phyloP scores from a whole-genome alignment of 2,329 filamentous ascomycete species.

The Fusarium miscanthi region DNA sequence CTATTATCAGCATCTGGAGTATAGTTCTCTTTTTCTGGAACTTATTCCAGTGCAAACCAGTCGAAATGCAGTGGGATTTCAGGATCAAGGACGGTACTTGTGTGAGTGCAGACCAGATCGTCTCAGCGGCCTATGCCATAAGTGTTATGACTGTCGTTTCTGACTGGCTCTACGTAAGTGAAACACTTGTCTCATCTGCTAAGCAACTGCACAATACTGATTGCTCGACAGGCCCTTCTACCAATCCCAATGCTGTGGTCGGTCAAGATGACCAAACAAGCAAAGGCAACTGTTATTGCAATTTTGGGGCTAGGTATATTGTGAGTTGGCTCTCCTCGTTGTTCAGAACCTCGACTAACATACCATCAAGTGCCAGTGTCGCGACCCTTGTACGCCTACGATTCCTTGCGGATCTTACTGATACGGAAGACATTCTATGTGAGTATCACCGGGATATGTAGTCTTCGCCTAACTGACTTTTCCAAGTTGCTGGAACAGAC shows the following conservation, averaged over 20 bases:
- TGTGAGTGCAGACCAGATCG: constrained; percentile 56
- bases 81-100: constrained; percentile 57
- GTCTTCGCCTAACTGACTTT: constrained; percentile 24
- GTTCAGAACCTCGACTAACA: constrained; percentile 17
- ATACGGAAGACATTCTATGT: constrained; percentile 62
- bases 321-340: constrained; percentile 44
- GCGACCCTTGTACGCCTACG: constrained; percentile 65
- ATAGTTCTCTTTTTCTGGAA: constrained; percentile 64
- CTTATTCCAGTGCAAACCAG: constrained; percentile 62
- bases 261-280: constrained; percentile 63
- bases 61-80: constrained; percentile 65
- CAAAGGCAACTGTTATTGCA: constrained; percentile 62
- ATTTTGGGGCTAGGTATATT: constrained; percentile 64
- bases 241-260: constrained; percentile 67
- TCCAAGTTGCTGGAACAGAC: constrained; percentile 59
- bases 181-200: background rate
- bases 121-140: constrained; percentile 62
- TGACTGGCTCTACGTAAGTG: constrained; percentile 64
- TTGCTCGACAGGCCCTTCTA: constrained; percentile 55
- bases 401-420: constrained; percentile 58
- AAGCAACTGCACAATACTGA: constrained; percentile 9
- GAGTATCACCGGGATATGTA: constrained; percentile 17
- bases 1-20: constrained; percentile 60
- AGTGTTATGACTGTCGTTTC: constrained; percentile 64
- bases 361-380: constrained; percentile 58